Evolutionary conservation across 2,329 filamentous ascomycete genomes (phyloP).

Genomic region (Aspergillus sp.): DNA sequence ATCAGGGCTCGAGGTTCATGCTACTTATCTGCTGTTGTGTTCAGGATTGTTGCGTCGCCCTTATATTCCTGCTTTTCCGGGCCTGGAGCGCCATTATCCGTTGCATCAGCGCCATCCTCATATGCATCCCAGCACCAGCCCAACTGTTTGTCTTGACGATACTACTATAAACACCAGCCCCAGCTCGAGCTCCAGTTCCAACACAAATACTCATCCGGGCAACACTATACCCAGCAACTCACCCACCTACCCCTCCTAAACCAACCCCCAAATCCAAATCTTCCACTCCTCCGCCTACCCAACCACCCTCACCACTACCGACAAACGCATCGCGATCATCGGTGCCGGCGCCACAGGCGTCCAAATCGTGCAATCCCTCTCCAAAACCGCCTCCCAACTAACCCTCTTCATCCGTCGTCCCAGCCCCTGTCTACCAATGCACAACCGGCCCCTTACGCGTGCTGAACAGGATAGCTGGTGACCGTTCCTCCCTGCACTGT

Average conservation of each 20-base stretch:
- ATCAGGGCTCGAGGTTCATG: slow-evolving; percentile 42
- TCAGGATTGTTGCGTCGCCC: slow-evolving; percentile 46
- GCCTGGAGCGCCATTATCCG: slow-evolving; percentile 20
- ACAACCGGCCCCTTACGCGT: slow-evolving; percentile 36
- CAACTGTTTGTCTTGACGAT: too few relatives aligned
- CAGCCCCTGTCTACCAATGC: slow-evolving; percentile 64
- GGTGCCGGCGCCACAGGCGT: slow-evolving; percentile 57
- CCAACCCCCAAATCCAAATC: slow-evolving; percentile 26
- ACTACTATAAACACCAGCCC: too few relatives aligned
- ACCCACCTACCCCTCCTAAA: too few relatives aligned
- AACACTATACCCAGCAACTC: slow-evolving; percentile 18
- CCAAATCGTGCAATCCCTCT: slow-evolving; percentile 59
- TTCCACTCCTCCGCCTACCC: slow-evolving; percentile 59
- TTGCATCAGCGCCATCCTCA: too few relatives aligned
- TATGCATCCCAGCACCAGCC: too few relatives aligned
- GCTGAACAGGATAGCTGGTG: not conserved
- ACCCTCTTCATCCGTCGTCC: slow-evolving; percentile 62
- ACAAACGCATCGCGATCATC: slow-evolving; percentile 53
- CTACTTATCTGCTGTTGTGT: slow-evolving; percentile 51
- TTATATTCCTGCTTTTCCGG: slow-evolving; percentile 42
- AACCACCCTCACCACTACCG: slow-evolving; percentile 44
- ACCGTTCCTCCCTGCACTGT: not conserved
- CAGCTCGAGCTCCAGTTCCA: too few relatives aligned
- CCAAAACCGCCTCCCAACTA: slow-evolving; percentile 52
- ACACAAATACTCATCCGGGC: slow-evolving; percentile 24